Evolutionary conservation across 2,329 filamentous ascomycete species (phyloP), one percentile per base, ranked within the genome.

Genomic region (Aspergillus alliaceus): DNA sequence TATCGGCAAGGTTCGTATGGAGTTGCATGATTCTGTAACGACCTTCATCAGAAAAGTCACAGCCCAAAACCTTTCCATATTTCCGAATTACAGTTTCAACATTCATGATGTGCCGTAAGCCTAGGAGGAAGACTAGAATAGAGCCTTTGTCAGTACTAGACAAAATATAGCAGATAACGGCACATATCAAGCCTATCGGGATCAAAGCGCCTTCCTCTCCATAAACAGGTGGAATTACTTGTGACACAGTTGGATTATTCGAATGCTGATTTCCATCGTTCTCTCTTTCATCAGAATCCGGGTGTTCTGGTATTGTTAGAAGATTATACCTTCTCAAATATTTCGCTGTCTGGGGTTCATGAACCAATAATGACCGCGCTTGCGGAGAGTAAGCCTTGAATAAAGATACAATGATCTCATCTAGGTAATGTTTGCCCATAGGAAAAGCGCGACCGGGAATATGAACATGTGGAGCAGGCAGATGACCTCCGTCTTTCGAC

Each of bases 51-150:
- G 60, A 62, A 52, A 83, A 77, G 56, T 82, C 62, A 32, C 81
- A 42, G 2, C 73, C 74, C 2, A 78, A 59, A 9, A 47, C 9
- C 8, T 66, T 55, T 1, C 57, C 59, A 12, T 60, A 44, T 2
- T 57, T 52, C 20, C 51, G 53, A 11, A 82, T 66, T 18, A 72
- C 59, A 1, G 65, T 60, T 14, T 73, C 60, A 1, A 70, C 65
- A 1, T 59, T 65, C 5, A 71, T 56, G 20, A 80, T 77, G 34
- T 79, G 71, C 1, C 72, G 66, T 11, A 78, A 54, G 6, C 79
- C 79, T 3, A 80, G 80, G 8, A 83, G 68, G 53, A 83, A 82
- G 6, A 77, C 77, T 42, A 83, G 66, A 18, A 83, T 76, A 22
- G 79, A 74, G 11, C 80, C 82, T 11, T 72, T 67, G 6, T 69